These are phyloP conservation scores for Xylaria sp. DNA, from an alignment of 2,329 filamentous ascomycete genomes.

Conservation along the genomic window DNA sequence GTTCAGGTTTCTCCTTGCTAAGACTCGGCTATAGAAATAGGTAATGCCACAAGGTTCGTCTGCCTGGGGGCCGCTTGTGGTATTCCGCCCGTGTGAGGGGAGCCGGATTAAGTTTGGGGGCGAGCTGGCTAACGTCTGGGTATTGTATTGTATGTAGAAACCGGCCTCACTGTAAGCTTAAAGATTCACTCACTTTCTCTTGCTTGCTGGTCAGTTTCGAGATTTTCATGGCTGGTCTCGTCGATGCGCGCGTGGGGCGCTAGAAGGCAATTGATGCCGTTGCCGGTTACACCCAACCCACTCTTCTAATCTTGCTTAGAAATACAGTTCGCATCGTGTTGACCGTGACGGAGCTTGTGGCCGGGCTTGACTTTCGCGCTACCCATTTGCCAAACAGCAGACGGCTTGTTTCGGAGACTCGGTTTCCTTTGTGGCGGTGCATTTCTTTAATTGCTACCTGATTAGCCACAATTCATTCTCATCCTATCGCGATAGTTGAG, in stretches of 20 bases:
- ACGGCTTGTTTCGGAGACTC: slow-evolving; percentile 43
- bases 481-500: too few relatives aligned
- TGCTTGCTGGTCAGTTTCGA: slow-evolving; percentile 5
- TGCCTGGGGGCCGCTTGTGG: slow-evolving; percentile 3
- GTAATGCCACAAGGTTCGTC: slow-evolving; percentile 20
- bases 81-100: slow-evolving; percentile 25
- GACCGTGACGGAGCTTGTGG: slow-evolving; percentile 12
- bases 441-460: neutral
- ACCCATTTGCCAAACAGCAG: slow-evolving; percentile 36
- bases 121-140: slow-evolving; percentile 14
- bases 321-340: slow-evolving; percentile 43
- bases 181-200: neutral
- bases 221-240: slow-evolving; percentile 36
- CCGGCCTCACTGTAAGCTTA: neutral
- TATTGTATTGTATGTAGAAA: slow-evolving; percentile 13
- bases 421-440: slow-evolving; percentile 28
- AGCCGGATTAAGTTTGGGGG: neutral
- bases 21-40: slow-evolving; percentile 24
- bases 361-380: slow-evolving; percentile 28
- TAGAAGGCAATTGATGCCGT: slow-evolving; percentile 31
- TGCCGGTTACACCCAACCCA: slow-evolving; percentile 43
- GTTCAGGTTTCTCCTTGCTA: slow-evolving; percentile 15
- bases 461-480: slow-evolving; percentile 22
- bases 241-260: slow-evolving; percentile 32
- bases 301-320: slow-evolving; percentile 46